Conservation (phyloP, 2,329 filamentous ascomycete species). For the Aspergillus vadensis region DNA sequence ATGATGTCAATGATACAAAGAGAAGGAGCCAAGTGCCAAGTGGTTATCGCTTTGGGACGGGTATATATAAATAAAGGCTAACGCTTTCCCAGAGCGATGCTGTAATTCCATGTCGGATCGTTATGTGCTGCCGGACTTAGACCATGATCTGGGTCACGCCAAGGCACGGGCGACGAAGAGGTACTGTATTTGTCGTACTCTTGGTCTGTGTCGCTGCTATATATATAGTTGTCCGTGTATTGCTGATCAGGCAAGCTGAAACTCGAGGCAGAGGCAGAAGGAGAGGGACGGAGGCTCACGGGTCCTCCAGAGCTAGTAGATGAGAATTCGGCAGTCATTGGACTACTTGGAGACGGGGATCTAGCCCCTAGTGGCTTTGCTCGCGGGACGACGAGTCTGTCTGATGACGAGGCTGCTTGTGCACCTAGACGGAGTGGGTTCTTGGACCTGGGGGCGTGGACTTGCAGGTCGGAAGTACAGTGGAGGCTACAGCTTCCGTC, state of each 20-base stretch:
- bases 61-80: not conserved
- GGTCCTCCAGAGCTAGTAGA: constrained; percentile 9
- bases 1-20: constrained; percentile 2
- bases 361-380: constrained; percentile 3
- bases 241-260: constrained; percentile 15
- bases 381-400: constrained; percentile 14
- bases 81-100: constrained; percentile 6
- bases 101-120: constrained; percentile 23
- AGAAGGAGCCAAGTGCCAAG: not conserved
- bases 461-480: constrained; percentile 19
- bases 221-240: constrained; percentile 8
- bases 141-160: constrained; percentile 14
- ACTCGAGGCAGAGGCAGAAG: constrained; percentile 10
- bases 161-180: constrained; percentile 10
- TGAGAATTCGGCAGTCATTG: not conserved
- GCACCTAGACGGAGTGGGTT: not conserved
- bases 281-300: constrained; percentile 12
- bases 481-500: constrained; percentile 13
- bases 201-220: constrained; percentile 21
- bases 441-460: constrained; percentile 8
- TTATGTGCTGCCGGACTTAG: constrained; percentile 13
- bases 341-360: constrained; percentile 1
- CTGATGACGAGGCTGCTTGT: not conserved
- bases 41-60: not conserved
- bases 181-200: constrained; percentile 13